Percentiles rank a stretch among this genome's conserved stretches.
phyloP scores from a whole-genome alignment of 768 basidiomycete species.

The Gloeophyllum trabeum region DNA sequence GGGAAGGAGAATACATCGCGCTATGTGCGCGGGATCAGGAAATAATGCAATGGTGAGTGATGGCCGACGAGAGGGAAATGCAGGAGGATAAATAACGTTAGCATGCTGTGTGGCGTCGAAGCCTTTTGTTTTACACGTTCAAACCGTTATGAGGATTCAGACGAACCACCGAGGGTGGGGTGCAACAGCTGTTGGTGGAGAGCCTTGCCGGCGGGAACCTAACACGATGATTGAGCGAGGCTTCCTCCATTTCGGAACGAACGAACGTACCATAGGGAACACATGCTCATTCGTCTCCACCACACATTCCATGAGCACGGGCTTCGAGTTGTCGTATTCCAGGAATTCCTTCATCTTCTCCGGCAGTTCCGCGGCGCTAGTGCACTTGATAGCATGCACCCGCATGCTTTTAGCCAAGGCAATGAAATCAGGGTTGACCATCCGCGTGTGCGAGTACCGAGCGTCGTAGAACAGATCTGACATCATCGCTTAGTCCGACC shows the following conservation, averaged over 20 bases:
- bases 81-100: too few relatives aligned
- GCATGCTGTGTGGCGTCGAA: too few relatives aligned
- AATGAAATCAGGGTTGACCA: constrained; percentile 95
- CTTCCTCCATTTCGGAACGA: constrained; percentile 8
- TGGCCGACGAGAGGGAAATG: too few relatives aligned
- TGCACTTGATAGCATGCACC: constrained; percentile 81
- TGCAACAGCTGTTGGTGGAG: constrained; percentile 87
- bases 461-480: constrained; percentile 90
- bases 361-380: constrained; percentile 63
- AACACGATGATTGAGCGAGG: constrained; percentile 8
- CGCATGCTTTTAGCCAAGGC: constrained; percentile 84
- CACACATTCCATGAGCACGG: constrained; percentile 84
- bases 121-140: too few relatives aligned
- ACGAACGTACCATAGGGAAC: constrained; percentile 68
- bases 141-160: neutral
- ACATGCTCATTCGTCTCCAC: constrained; percentile 82
- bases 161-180: constrained; percentile 27
- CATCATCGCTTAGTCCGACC: constrained; percentile 6
- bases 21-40: too few relatives aligned
- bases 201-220: constrained; percentile 90
- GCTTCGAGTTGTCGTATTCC: constrained; percentile 81
- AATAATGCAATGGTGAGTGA: too few relatives aligned
- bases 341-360: constrained; percentile 98
- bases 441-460: constrained; percentile 92
- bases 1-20: too few relatives aligned